Base-by-base conservation (phyloP, 805 yeast genomes). In the Danielia reshetovae region DNA sequence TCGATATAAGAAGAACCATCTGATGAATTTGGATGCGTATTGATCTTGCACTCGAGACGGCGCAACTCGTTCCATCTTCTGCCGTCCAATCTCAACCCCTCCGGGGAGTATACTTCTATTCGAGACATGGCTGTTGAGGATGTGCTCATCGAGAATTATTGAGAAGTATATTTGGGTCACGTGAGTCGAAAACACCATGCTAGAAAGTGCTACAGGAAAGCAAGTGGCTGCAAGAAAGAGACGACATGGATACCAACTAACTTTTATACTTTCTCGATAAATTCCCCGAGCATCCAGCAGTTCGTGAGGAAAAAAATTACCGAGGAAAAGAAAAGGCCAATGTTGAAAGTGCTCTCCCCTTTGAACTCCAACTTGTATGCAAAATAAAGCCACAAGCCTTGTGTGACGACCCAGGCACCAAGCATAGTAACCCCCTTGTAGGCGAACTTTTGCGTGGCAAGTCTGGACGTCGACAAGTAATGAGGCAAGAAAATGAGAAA, bases 1-100 rank as follows among this genome's bases (percentile, higher is more conserved):
- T 89, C 93, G 14, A 93, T 79, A 47, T 81, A 83, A 2, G 97
- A 79, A 1, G 97, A 89, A 5, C 97, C 98, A 60, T 90, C 97
- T 2, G 93, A 74, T 1, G 89, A 75, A 47, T 73, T 77, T 5
- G 96, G 87, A 51, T 89, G 97, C 1, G 97, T 88, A 52, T 87
- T 87, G 35, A 86, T 78, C 13, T 78, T 74, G 54, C 95, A 85
- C 24, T 76, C 77, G 51, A 93, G 85, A 19, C 80, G 72, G 32
- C 97, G 79, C 28, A 89, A 70, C 58, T 93, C 98, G 51, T 90
- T 87, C 88, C 93, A 88, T 43, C 98, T 73, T 49, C 98, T 77
- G 2, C 98, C 98, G 57, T 93, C 97, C 10, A 82, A 67, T 45
- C 98, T 71, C 30, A 93, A 71, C 4, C 98, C 98, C 60, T 93